Evolutionary conservation across 176 grass and related monocot species (phyloP).

Genomic region (Triticum monococcum): DNA sequence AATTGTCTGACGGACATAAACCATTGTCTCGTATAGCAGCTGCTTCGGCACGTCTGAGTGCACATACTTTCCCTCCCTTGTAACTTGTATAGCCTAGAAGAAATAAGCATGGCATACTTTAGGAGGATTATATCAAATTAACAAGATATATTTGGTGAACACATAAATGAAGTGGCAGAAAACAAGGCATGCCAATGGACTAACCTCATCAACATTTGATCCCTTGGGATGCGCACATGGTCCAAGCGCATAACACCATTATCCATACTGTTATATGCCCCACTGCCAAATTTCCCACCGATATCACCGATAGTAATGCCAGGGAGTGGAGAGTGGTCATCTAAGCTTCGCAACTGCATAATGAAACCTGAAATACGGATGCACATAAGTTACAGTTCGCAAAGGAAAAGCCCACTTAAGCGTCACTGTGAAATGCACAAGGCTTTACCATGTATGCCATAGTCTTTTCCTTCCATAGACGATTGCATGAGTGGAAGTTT

Average conservation of each 20-base stretch:
- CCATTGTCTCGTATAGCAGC: constrained; percentile 94
- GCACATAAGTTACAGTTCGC: neutral
- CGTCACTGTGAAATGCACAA: constrained; percentile 8
- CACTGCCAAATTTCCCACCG: constrained; percentile 92
- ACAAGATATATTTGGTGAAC: neutral
- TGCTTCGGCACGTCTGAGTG: constrained; percentile 93
- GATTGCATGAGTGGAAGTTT: constrained; percentile 90
- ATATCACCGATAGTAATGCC: constrained; percentile 95
- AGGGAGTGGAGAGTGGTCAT: constrained; percentile 91
- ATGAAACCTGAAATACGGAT: constrained; percentile 76
- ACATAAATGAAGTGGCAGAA: neutral
- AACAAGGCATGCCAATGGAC: neutral
- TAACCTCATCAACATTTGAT: constrained; percentile 97
- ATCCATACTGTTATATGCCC: constrained; percentile 97
- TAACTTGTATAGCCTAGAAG: constrained; percentile 88
- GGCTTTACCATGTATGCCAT: constrained; percentile 82
- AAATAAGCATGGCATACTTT: constrained; percentile 6
- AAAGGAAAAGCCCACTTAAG: neutral
- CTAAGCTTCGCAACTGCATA: constrained; percentile 89
- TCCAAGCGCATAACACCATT: constrained; percentile 94
- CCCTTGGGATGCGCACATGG: constrained; percentile 92
- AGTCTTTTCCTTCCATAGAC: constrained; percentile 90
- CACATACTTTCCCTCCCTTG: constrained; percentile 89
- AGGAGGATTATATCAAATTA: constrained; percentile 14
- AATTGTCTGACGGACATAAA: constrained; percentile 89